A percentile compares a stretch with the other conserved stretches of the same genome.
These are phyloP conservation scores for Tremella yokohamensis DNA, from an alignment of 768 basidiomycete species.

Conservation along the genomic window DNA sequence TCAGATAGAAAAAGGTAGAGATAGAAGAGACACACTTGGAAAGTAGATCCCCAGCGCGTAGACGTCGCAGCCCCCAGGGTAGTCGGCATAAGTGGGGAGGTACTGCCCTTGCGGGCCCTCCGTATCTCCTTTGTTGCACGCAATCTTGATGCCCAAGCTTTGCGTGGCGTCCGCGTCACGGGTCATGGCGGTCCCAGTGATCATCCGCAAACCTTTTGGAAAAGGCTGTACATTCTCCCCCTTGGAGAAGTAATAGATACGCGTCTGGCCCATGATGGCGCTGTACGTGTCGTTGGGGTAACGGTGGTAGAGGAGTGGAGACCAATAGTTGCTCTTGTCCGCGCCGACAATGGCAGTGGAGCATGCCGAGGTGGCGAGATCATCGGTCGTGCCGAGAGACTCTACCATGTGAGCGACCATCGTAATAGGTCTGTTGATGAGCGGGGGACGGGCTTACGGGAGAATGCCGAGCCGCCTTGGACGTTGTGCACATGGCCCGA, in stretches of 20 bases:
- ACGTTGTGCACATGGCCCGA: conserved; percentile 46
- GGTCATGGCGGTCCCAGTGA: conserved; percentile 25
- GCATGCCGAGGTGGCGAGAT: conserved; percentile 26
- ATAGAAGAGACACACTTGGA: conserved; percentile 36
- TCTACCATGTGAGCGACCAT: conserved; percentile 4
- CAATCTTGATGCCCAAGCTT: conserved; percentile 30
- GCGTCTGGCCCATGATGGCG: conserved; percentile 28
- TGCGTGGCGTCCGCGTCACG: conserved; percentile 14
- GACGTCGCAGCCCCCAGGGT: conserved; percentile 28
- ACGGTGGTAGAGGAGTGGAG: conserved; percentile 41
- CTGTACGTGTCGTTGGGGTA: conserved; percentile 43
- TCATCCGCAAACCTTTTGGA: conserved; percentile 41
- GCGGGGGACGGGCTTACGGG: conserved; percentile 15
- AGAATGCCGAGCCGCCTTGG: conserved; percentile 44
- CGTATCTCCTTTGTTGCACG: conserved; percentile 31
- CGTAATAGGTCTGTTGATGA: no score
- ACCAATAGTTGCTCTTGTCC: conserved; percentile 44
- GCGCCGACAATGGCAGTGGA: conserved; percentile 29
- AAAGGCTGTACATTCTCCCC: conserved; percentile 33
- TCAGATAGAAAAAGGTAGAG: conserved; percentile 16
- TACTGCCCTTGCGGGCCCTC: conserved; percentile 17
- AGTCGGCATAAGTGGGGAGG: conserved; percentile 28
- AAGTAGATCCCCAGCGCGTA: conserved; percentile 36
- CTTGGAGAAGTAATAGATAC: conserved; percentile 50
- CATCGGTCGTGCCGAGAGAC: conserved; percentile 14